Base-by-base conservation (phyloP, 1,139 yeast genomes). In the Scheffersomyces illinoinensis region DNA sequence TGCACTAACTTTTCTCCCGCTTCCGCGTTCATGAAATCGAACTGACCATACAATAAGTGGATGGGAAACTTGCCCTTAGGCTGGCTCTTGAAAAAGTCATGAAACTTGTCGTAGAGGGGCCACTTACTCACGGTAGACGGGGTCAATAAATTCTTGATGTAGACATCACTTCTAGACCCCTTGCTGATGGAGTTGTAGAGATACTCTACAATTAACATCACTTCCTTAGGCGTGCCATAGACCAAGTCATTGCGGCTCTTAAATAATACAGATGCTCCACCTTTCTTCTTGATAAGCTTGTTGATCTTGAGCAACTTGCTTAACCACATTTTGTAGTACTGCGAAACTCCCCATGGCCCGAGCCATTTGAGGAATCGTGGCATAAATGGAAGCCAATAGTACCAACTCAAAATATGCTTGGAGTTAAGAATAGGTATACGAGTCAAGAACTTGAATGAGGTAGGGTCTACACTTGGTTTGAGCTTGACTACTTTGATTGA, bases 1-100 rank as follows among this genome's bases (percentile, higher is more conserved):
- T 78, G 67, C 2, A 76, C 79, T 54, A 86, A 85, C 58, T 83
- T 81, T 10, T 74, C 66, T 0, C 97, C 97, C 0, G 96, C 95
- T 55, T 82, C 84, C 1, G 84, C 77, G 68, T 90, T 90, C 97
- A 93, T 93, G 84, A 95, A 93, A 70, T 93, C 98, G 64, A 80
- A 85, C 64, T 89, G 87, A 0, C 98, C 98, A 70, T 92, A 93
- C 49, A 91, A 71, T 73, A 93, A 80, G 65, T 85, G 71, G 1
- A 85, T 68, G 33, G 84, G 78, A 50, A 85, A 84, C 33, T 61
- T 52, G 19, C 56, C 47, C 10, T 58, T 54, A 6, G 24, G 47
- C 23, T 51, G 39, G 21, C 18, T 47, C 20, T 54, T 43, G 46
- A 67, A 63, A 46, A 85, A 68, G 1, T 71, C 64, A 1, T 72